Evolutionary conservation across 257 asterid species (phyloP).

Genomic region (Echites panduratus): DNA sequence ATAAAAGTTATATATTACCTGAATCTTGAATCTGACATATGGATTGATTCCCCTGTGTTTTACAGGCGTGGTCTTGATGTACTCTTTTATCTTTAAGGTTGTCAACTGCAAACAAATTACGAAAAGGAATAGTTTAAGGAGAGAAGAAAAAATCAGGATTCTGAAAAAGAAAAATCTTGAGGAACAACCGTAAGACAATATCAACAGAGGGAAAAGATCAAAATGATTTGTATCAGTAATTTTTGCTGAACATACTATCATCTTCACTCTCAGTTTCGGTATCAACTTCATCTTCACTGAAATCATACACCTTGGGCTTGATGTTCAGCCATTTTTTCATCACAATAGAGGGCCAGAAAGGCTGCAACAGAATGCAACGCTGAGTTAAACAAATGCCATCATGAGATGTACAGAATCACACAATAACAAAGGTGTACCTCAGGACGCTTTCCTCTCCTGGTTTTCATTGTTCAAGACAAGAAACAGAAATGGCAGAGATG

Average conservation of each 20-base stretch:
- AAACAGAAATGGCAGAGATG: constrained; percentile 8
- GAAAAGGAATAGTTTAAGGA: background rate
- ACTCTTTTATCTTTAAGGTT: constrained; percentile 48
- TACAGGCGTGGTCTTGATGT: constrained; percentile 31
- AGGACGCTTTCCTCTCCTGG: constrained; percentile 45
- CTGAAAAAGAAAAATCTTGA: no score
- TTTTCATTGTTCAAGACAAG: constrained; percentile 33
- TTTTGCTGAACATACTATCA: constrained; percentile 45
- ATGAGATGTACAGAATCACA: background rate
- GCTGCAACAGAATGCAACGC: constrained; percentile 27
- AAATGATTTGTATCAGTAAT: background rate
- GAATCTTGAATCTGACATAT: constrained; percentile 31
- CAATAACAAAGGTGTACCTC: constrained; percentile 39
- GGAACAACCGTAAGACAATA: background rate
- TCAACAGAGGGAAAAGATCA: background rate
- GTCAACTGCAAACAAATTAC: constrained; percentile 36
- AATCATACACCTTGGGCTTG: constrained; percentile 65
- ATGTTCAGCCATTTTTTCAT: constrained; percentile 95
- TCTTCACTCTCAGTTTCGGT: constrained; percentile 82
- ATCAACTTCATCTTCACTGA: constrained; percentile 91
- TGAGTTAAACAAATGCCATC: background rate
- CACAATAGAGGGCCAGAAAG: constrained; percentile 90
- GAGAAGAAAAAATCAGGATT: background rate
- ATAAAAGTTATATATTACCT: constrained; percentile 24
- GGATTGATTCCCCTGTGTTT: constrained; percentile 32